Evolutionary conservation across 2,329 filamentous ascomycete genomes (phyloP).

Genomic region (Ceratocystis destructans): DNA sequence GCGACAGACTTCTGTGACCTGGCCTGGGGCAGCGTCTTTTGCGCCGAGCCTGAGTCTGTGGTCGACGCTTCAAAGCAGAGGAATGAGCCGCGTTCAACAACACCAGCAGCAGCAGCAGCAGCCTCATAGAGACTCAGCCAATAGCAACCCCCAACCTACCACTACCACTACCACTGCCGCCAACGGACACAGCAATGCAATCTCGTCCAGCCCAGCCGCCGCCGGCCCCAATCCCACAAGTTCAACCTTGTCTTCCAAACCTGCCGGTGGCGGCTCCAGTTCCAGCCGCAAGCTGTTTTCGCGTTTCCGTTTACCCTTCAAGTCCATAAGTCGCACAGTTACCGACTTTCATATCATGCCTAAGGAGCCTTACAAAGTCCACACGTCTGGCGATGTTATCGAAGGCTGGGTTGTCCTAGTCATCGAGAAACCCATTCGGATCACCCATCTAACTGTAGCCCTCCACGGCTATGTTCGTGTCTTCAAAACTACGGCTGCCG

Average conservation of each 20-base stretch:
- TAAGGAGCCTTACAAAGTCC: conserved; percentile 64
- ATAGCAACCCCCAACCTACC: neutral
- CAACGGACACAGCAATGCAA: conserved; percentile 8
- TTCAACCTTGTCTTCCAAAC: neutral
- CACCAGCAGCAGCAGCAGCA: conserved; percentile 14
- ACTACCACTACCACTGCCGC: neutral
- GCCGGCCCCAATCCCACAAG: neutral
- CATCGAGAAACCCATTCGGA: conserved; percentile 57
- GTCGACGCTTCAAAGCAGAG: conserved; percentile 14
- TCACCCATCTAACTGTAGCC: conserved; percentile 67
- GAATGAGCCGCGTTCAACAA: conserved; percentile 16
- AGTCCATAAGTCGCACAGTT: conserved; percentile 47
- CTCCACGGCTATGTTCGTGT: conserved; percentile 69
- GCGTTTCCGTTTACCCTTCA: conserved; percentile 36
- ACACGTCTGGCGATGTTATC: conserved; percentile 60
- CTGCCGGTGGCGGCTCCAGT: neutral
- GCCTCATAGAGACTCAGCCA: conserved; percentile 15
- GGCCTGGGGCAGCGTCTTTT: conserved; percentile 19
- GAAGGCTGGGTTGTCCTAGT: conserved; percentile 59
- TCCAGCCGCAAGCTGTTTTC: conserved; percentile 32
- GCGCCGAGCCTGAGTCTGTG: conserved; percentile 18
- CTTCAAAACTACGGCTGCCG: conserved; percentile 53
- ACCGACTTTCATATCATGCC: conserved; percentile 67
- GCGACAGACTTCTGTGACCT: conserved; percentile 12
- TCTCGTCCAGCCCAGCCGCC: neutral